Percentiles rank a stretch among this genome's conserved stretches.
These are phyloP conservation scores for Nitzschia sp. DNA, from an alignment of 108 stramenopile genomes.

Conservation along the genomic window DNA sequence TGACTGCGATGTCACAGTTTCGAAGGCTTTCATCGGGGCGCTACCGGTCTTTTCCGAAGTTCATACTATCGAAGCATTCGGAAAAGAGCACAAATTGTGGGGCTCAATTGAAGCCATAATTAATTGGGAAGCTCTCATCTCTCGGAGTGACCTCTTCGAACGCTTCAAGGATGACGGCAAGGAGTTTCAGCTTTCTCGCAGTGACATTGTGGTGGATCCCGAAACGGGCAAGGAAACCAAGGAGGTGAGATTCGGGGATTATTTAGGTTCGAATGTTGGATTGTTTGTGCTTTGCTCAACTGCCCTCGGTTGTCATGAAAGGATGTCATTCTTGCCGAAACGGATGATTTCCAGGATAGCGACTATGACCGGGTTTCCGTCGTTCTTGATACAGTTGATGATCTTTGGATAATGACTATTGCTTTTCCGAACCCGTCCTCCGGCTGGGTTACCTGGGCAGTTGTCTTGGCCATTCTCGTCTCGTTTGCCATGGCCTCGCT, in stretches of 20 bases:
- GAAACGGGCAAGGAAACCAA: not conserved
- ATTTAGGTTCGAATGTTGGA: no score
- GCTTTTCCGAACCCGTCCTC: not conserved
- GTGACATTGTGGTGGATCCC: constrained; percentile 22
- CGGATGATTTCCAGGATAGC: constrained; percentile 7
- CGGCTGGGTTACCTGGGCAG: not conserved
- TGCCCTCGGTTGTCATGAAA: no score
- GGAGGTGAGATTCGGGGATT: not conserved
- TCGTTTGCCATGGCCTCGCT: constrained; percentile 5
- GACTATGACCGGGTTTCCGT: not conserved
- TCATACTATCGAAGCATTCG: constrained; percentile 43
- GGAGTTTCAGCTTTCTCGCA: constrained; percentile 59
- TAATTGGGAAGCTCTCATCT: constrained; percentile 37
- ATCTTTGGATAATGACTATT: constrained; percentile 12
- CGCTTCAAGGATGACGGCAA: constrained; percentile 31
- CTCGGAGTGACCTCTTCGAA: constrained; percentile 42
- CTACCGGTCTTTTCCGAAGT: constrained; percentile 38
- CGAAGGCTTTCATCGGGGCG: constrained; percentile 47
- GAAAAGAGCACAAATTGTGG: constrained; percentile 46
- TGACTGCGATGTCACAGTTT: constrained; percentile 25
- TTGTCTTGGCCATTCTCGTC: constrained; percentile 7
- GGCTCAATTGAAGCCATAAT: constrained; percentile 47
- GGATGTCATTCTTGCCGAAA: constrained; percentile 12
- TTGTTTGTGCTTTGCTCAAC: no score
- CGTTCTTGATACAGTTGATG: constrained; percentile 7